Conservation (phyloP, 495 filamentous ascomycete species). For the Xanthoparmelia taractica region DNA sequence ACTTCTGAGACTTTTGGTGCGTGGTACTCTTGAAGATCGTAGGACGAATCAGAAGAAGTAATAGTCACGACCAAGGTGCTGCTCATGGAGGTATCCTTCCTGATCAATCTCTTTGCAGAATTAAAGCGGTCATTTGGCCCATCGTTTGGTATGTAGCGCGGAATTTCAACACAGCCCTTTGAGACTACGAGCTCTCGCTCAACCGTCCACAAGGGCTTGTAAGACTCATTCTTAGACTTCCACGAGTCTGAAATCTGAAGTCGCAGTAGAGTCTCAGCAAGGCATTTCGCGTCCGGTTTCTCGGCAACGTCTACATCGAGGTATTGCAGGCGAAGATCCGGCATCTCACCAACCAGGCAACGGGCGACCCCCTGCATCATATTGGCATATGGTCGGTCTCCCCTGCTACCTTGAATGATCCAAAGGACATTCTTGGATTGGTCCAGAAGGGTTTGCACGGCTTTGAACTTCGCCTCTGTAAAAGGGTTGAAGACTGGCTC, state of each 20-base stretch:
- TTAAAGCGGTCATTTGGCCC: constrained; percentile 36
- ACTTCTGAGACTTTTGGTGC: neutral
- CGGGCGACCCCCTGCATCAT: constrained; percentile 34
- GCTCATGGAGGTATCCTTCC: neutral
- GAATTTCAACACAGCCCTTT: constrained; percentile 28
- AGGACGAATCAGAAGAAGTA: neutral
- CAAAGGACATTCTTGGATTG: constrained; percentile 36
- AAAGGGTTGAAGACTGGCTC: constrained; percentile 36
- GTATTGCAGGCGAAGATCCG: constrained; percentile 27
- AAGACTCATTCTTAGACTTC: neutral
- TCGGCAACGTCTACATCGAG: constrained; percentile 29
- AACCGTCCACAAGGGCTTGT: constrained; percentile 24
- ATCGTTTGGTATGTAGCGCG: constrained; percentile 27
- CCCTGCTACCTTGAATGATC: constrained; percentile 33
- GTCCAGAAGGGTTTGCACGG: constrained; percentile 29
- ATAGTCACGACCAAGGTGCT: neutral
- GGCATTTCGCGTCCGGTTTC: neutral
- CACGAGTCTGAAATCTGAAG: neutral
- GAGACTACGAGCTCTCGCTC: constrained; percentile 31
- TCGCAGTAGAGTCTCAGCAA: constrained; percentile 1
- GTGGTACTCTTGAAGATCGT: neutral
- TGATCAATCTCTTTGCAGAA: constrained; percentile 27
- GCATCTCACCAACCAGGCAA: constrained; percentile 25
- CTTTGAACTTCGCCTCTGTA: constrained; percentile 25
- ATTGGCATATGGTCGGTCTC: constrained; percentile 32